Base-by-base conservation (phyloP, 2,329 filamentous ascomycete genomes). In the Aspergillus sp. region DNA sequence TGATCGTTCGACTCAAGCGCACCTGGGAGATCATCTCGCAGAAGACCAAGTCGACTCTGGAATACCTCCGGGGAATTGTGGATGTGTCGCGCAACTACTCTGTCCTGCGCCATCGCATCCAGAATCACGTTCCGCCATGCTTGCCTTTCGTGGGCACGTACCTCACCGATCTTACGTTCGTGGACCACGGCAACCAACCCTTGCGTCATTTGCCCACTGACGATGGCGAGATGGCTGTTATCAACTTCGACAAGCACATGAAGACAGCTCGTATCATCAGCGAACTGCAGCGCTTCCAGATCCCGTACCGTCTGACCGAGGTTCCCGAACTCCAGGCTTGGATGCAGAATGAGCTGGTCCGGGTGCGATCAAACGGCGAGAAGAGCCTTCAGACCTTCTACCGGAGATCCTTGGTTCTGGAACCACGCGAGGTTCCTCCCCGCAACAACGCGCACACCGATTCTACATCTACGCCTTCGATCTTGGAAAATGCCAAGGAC, bases 221-320 rank as follows among this genome's bases (percentile, higher is more conserved):
- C n/a, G 78, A 83, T 25, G 71, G 74, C 23, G 80, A 82, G 22
- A 78, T 88, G 60, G 82, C 83, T 0, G 88, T 97, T 27, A 89
- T 98, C 76, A 98, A 98, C 71, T 97, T 96, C 60, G 91, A 97
- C 75, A 97, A 97, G 72, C 90, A 97, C 66, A 86, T 84, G 60
- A 88, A 90, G 58, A 97, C 90, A 2, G 90, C 91, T 41, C 93
- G 90, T 70, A 94, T 97, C 63, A 95, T 98, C 60, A 88, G 88
- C 53, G 91, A 97, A 60, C 80, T 98, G 6, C 93, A 98, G 67
- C 85, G 90, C 15, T 97, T 97, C 74, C 93, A 98, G 69, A 88
- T 95, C 17, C 89, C 90, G 0, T 97, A 97, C 66, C 81, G 85
- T 5, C 79, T 98, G 15, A 79, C 80, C 1, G 86, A 93, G 62